Evolutionary conservation across 495 filamentous ascomycete species (phyloP).

Genomic region (Penicillium maclennaniae): DNA sequence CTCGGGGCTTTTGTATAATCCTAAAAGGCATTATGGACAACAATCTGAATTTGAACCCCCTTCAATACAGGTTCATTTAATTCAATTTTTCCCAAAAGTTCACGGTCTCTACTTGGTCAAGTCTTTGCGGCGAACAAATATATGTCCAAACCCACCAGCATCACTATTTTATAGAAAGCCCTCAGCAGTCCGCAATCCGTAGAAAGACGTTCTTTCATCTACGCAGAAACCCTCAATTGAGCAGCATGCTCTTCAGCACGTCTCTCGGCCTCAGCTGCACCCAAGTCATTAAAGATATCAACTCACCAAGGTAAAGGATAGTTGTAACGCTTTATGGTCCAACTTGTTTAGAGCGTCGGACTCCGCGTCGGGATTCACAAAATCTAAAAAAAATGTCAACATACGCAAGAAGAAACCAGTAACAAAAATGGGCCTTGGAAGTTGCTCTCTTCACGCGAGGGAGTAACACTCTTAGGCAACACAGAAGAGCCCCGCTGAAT

Average conservation of each 20-base stretch:
- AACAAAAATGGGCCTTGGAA: conserved; percentile 36
- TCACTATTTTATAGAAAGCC: background rate
- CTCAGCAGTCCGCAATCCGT: background rate
- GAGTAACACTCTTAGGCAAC: conserved; percentile 59
- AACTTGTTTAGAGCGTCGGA: conserved; percentile 43
- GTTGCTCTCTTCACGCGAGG: conserved; percentile 54
- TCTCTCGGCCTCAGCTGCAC: conserved; percentile 41
- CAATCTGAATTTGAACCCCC: too few relatives aligned
- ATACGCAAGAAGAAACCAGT: conserved; percentile 6
- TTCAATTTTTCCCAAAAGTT: too few relatives aligned
- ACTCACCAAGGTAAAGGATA: conserved; percentile 49
- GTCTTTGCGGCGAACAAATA: too few relatives aligned
- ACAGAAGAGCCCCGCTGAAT: conserved; percentile 66
- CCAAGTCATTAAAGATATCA: conserved; percentile 48
- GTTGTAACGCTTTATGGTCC: conserved; percentile 48
- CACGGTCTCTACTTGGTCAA: too few relatives aligned
- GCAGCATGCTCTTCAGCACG: conserved; percentile 43
- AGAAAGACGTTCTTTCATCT: background rate
- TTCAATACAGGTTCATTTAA: too few relatives aligned
- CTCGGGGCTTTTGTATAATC: too few relatives aligned
- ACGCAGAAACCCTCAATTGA: conserved; percentile 23
- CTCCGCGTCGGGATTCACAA: conserved; percentile 43
- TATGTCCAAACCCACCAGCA: background rate
- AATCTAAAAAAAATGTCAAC: conserved; percentile 30
- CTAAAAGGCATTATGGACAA: too few relatives aligned